phyloP scores from a whole-genome alignment of 768 basidiomycete species.

The Lactarius deliciosus region DNA sequence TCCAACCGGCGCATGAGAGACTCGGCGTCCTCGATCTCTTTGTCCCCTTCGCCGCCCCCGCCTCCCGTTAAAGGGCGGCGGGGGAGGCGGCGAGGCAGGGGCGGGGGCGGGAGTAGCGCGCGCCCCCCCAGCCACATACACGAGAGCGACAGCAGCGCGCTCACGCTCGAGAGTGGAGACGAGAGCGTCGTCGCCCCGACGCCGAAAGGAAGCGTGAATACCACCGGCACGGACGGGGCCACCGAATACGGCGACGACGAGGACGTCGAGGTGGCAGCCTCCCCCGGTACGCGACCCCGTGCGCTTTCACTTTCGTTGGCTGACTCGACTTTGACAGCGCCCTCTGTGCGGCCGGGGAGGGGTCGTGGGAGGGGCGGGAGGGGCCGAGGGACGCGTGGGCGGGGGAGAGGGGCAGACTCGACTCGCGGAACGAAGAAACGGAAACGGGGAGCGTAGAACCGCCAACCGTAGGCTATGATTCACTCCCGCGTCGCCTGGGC shows the following conservation, averaged over 20 bases:
- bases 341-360: slow-evolving; percentile 18
- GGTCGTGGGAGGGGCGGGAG: slow-evolving; percentile 22
- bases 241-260: slow-evolving; percentile 67
- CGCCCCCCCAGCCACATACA: slow-evolving; percentile 71
- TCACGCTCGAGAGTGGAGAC: slow-evolving; percentile 82
- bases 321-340: slow-evolving; percentile 17
- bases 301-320: neutral
- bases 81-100: slow-evolving; percentile 45
- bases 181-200: slow-evolving; percentile 58
- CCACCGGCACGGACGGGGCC: slow-evolving; percentile 69
- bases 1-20: slow-evolving; percentile 61
- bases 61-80: slow-evolving; percentile 41
- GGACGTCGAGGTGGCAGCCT: slow-evolving; percentile 47
- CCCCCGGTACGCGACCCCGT: slow-evolving; percentile 19
- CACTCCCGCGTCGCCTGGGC: neutral
- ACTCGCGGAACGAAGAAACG: slow-evolving; percentile 23
- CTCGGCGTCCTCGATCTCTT: slow-evolving; percentile 54
- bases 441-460: slow-evolving; percentile 18
- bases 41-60: slow-evolving; percentile 51
- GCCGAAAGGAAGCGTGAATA: slow-evolving; percentile 63
- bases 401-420: slow-evolving; percentile 20
- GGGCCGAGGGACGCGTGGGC: slow-evolving; percentile 20
- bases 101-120: slow-evolving; percentile 35
- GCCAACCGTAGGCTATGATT: neutral
- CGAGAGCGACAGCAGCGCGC: slow-evolving; percentile 80